Conservation (phyloP, 2,329 filamentous ascomycete species). For the Meredithiella fracta region DNA sequence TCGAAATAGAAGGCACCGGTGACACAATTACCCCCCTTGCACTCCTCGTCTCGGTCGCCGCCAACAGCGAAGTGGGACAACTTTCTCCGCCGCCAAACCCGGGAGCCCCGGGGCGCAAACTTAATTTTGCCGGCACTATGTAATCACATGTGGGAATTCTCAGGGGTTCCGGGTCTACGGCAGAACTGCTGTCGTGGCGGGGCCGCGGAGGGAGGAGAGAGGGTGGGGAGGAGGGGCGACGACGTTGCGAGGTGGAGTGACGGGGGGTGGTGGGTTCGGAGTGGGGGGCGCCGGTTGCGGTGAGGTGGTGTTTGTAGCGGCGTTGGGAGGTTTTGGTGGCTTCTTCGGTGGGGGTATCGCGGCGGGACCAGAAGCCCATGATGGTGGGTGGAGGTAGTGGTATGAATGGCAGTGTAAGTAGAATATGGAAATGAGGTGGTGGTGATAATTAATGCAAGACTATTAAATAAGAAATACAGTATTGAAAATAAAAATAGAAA, state of each 20-base stretch:
- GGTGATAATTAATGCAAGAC: too few species aligned
- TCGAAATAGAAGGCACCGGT: too few species aligned
- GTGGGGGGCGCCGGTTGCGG: not conserved
- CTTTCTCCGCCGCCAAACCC: not conserved
- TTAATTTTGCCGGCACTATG: too few species aligned
- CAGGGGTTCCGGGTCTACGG: too few species aligned
- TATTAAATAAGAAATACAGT: not conserved
- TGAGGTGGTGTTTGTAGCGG: not conserved
- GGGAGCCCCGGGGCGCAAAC: too few species aligned
- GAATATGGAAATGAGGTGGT: not conserved
- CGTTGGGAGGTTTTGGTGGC: not conserved
- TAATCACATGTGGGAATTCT: too few species aligned
- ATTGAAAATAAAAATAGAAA: not conserved
- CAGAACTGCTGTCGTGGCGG: not conserved
- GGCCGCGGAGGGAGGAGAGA: not conserved
- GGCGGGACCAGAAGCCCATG: conserved; percentile 4
- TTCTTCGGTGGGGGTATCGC: not conserved
- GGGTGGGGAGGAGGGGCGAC: not conserved
- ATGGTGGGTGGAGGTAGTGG: not conserved
- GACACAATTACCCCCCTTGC: not conserved
- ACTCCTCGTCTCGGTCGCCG: not conserved
- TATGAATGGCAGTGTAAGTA: not conserved
- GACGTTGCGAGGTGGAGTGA: not conserved
- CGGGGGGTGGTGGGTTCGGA: not conserved
- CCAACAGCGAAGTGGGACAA: not conserved